Base-by-base conservation (phyloP, 176 grass and related monocot genomes). In the Poa annua region DNA sequence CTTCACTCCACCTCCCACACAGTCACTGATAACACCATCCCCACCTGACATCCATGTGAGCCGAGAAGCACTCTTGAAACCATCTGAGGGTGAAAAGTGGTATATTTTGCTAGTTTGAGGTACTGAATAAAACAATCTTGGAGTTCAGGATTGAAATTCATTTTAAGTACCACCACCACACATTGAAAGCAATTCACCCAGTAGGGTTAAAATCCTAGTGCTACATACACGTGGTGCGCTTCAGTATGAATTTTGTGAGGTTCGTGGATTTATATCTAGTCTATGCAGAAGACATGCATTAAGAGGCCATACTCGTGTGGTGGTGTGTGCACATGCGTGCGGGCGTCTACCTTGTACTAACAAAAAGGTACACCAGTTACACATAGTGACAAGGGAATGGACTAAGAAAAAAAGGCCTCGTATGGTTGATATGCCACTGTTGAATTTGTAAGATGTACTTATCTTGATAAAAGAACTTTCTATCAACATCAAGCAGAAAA, bases 401-500 rank as follows among this genome's bases (percentile, higher is more conserved):
- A 50, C 16, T 9, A 50, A 50, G 48, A 5, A 15, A 12, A 50
- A 15, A 3, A 13, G n/a, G n/a, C n/a, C 48, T 15, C 14, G 4
- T 50, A 50, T 16, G 48, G 48, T 50, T 50, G 48, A 50, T 50
- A 48, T 14, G 47, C 12, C 47, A 48, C 47, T 85, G 12, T 14
- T 75, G 71, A 75, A 52, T 65, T 39, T 52, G 22, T 79, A 36
- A 39, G 81, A 76, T 76, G 3, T n/a, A 52, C 9, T 38, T 76
- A 53, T 53, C 71, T 75, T 75, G 12, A 65, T 26, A 51, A 48
- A 22, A 57, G n/a, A 57, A 3, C 48, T 50, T 50, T 50, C 16
- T 15, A 50, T 50, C 48, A 50, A 50, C 12, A 48, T 50, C 48
- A 50, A 50, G 48, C 16, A 5, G 48, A 50, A 50, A 50, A 50